Evolutionary conservation across 192 early-diverging fungal species (phyloP), one percentile per base, ranked within the genome.

Genomic region (Backusella sp.): DNA sequence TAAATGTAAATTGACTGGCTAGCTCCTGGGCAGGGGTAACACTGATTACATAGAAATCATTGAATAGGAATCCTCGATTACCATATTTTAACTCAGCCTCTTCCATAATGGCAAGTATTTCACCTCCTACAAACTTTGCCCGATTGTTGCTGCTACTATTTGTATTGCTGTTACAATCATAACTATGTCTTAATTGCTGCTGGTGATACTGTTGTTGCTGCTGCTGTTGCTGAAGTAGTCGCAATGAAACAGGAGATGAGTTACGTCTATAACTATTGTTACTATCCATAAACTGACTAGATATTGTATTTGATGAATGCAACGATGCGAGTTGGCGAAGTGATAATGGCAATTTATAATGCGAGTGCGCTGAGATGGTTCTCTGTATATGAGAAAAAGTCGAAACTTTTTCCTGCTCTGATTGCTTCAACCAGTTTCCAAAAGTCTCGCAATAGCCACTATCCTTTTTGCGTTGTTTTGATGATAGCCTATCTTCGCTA

Each of bases 1-100:
- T 80, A 39, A 80, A 85, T 9, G 89, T 92, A 28, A 94, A 76
- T 59, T 94, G 92, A 44, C 88, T 83, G 0, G 90, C 92, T 66
- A 94, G 85, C 0, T 78, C 83, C 3, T 80, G 74, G 68, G 88
- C 86, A 41, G 89, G 85, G 37, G 89, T 73, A 1, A 89, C 34
- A 12, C 68, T 62, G 23, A 62, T 62, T 11, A 62, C 56, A 28
- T 62, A 62, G 26, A 62, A 62, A 23, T 62, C 56, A 26, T 62
- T 62, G 21, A 62, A 62, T 62, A 62, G 23, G 9, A 62, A 62
- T 28, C 23, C 23, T 11, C 56, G 56, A 62, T 62, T 26, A 9
- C 56, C 56, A 28, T 62, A 62, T 23, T 62, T 62, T 62, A 62
- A 28, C 56, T 62, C 56, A 62, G 56, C 56, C 56, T 62, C 56